phyloP scores from a whole-genome alignment of 257 asterid genomes.

The Nicotiana tabacum region DNA sequence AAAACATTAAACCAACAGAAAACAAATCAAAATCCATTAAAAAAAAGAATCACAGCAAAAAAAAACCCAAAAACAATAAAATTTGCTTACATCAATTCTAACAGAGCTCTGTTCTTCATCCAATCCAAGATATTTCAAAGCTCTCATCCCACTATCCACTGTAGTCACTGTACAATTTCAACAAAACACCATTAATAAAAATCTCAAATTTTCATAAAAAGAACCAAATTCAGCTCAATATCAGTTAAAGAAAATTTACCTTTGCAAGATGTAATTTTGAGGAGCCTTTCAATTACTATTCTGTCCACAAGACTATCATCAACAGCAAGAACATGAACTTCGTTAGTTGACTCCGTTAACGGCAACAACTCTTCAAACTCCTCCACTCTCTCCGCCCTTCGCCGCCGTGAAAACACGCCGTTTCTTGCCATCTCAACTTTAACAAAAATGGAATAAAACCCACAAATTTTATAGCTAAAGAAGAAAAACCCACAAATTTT shows the following conservation, averaged over 20 bases:
- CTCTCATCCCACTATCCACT: conserved; percentile 89
- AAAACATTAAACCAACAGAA: conserved; percentile 13
- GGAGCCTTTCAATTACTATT: conserved; percentile 57
- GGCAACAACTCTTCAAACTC: conserved; percentile 26
- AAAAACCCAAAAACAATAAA: background rate
- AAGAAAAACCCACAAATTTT: background rate
- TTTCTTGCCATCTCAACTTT: conserved; percentile 41
- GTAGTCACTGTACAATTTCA: conserved; percentile 58
- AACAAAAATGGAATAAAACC: conserved; percentile 18
- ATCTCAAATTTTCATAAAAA: background rate
- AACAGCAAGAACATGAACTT: conserved; percentile 67
- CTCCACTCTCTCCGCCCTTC: conserved; percentile 33
- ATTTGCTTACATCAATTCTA: conserved; percentile 50
- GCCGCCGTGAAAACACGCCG: conserved; percentile 47
- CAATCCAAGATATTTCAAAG: conserved; percentile 78
- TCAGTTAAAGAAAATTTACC: conserved; percentile 20
- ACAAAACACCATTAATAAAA: background rate
- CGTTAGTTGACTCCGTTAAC: conserved; percentile 22
- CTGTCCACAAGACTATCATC: conserved; percentile 66
- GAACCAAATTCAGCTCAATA: background rate
- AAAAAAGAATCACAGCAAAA: background rate
- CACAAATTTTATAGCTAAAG: background rate
- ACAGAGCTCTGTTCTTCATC: conserved; percentile 58
- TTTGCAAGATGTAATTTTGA: conserved; percentile 62
- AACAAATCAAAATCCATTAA: background rate